Evolutionary conservation across 2,329 filamentous ascomycete species (phyloP).

Genomic region (Pestalotiopsis sp.): DNA sequence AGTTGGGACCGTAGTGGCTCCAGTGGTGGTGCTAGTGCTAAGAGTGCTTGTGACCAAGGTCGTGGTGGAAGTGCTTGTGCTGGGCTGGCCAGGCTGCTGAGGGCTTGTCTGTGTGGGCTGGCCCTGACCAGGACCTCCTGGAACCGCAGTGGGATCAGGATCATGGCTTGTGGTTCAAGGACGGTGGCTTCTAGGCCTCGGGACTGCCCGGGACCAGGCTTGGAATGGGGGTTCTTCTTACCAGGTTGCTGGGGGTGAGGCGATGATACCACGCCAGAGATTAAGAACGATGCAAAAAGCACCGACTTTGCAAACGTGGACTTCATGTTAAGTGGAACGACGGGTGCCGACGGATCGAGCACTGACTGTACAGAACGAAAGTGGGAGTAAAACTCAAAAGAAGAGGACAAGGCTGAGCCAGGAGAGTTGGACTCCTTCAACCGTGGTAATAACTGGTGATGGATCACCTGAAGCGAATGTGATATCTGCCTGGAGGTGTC

Average conservation of each 20-base stretch:
- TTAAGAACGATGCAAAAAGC: not conserved
- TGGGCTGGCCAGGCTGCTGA: not conserved
- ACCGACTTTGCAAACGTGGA: not conserved
- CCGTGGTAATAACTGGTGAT: not conserved
- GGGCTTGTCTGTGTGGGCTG: not conserved
- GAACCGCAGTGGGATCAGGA: not conserved
- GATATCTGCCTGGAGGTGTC: not conserved
- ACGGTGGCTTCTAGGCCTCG: not conserved
- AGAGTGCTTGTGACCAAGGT: not conserved
- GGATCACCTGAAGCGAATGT: not conserved
- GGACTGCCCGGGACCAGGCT: not conserved
- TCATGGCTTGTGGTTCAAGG: not conserved
- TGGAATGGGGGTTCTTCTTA: not conserved
- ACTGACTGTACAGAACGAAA: not conserved
- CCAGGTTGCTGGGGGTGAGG: slow-evolving; percentile 1
- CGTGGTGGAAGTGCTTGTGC: not conserved
- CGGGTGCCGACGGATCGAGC: not conserved
- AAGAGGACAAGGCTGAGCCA: not conserved
- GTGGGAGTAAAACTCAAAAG: not conserved
- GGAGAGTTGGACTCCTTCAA: slow-evolving; percentile 4
- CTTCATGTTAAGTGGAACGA: not conserved
- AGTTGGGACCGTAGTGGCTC: not conserved
- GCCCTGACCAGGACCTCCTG: not conserved
- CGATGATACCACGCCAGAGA: not conserved
- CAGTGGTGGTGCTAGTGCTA: not conserved